These are phyloP conservation scores for Desmodesmus armatus DNA, from an alignment of 139 green algal species.

Conservation along the genomic window DNA sequence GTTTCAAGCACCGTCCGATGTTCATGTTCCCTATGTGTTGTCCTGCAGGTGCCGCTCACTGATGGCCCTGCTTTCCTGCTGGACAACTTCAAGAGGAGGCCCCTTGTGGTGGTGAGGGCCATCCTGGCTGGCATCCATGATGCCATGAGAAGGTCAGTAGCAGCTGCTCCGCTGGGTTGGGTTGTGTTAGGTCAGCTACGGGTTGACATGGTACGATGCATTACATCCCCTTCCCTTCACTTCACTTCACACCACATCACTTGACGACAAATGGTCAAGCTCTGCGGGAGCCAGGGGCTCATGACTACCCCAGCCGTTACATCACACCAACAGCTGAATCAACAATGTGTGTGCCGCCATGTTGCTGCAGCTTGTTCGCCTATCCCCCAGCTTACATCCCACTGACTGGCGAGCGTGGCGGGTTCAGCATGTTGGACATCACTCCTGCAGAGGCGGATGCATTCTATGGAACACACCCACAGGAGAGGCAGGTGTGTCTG, in stretches of 20 bases:
- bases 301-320: not conserved
- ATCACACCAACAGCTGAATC: not conserved
- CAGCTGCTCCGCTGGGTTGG: not conserved
- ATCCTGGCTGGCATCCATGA: constrained; percentile 16
- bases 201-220: no score
- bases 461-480: constrained; percentile 64
- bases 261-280: not conserved
- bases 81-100: constrained; percentile 7
- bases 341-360: not conserved
- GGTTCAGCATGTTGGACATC: constrained; percentile 59
- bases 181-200: no score
- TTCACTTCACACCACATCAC: no score
- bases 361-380: not conserved
- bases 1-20: not conserved
- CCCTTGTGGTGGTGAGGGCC: not conserved
- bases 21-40: no score
- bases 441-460: constrained; percentile 35
- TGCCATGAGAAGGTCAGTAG: not conserved
- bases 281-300: not conserved
- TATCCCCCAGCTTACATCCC: constrained; percentile 55
- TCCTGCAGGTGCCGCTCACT: constrained; percentile 34
- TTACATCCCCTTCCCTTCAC: no score
- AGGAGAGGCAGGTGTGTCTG: constrained; percentile 47
- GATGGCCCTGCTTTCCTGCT: constrained; percentile 2
- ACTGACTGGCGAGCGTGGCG: constrained; percentile 42